A percentile compares a stretch with the other conserved stretches of the same genome.
phyloP scores from a whole-genome alignment of 1,139 yeast species.

The Blastobotrys capitulatus region DNA sequence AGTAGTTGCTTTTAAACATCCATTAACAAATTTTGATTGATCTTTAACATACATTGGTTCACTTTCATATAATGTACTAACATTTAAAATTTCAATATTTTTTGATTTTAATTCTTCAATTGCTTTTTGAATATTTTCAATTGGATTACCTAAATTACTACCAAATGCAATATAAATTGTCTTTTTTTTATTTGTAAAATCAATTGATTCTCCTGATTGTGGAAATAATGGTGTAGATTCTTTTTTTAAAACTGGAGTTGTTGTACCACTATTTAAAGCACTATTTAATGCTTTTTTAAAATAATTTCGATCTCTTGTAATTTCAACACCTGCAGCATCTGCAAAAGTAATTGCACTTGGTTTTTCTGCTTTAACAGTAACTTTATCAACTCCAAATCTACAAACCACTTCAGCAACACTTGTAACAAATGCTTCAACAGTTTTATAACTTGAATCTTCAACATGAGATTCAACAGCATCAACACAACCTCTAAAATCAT shows the following conservation, averaged over 20 bases:
- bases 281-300: constrained; percentile 18
- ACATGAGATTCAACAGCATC: constrained; percentile 45
- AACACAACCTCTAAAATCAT: constrained; percentile 30
- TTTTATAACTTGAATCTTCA: constrained; percentile 72
- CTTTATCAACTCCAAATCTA: constrained; percentile 37
- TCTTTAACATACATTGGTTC: constrained; percentile 88
- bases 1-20: constrained; percentile 62
- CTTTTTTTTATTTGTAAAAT: constrained; percentile 39
- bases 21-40: constrained; percentile 80
- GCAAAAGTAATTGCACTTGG: constrained; percentile 87
- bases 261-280: constrained; percentile 5
- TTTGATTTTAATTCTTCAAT: constrained; percentile 41
- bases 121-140: constrained; percentile 56
- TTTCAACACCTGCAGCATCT: constrained; percentile 84
- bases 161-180: constrained; percentile 82
- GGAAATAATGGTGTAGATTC: constrained; percentile 19
- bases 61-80: constrained; percentile 79
- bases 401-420: constrained; percentile 62
- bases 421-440: constrained; percentile 86
- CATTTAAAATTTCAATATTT: constrained; percentile 46
- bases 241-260: constrained; percentile 1
- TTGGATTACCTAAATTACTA: constrained; percentile 71
- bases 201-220: constrained; percentile 17
- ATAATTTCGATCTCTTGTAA: constrained; percentile 44
- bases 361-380: constrained; percentile 64